A percentile compares a stretch with the other conserved stretches of the same genome.
phyloP scores from a whole-genome alignment of 768 basidiomycete genomes.

The Lactarius quietus region DNA sequence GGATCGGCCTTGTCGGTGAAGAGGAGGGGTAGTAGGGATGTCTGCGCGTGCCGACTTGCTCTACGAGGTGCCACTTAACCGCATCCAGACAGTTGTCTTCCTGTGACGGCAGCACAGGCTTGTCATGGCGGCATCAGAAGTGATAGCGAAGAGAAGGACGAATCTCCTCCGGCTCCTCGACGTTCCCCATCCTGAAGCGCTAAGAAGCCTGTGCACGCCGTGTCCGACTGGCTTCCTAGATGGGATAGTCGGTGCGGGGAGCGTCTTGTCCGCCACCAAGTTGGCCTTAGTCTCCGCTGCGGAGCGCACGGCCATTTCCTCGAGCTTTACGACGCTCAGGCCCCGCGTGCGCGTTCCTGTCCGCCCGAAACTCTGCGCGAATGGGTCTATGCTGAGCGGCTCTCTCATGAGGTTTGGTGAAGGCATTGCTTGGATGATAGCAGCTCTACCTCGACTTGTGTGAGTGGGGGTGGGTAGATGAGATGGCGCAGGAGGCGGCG shows the following conservation, averaged over 20 bases:
- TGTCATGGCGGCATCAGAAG: slow-evolving; percentile 30
- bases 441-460: too few species aligned
- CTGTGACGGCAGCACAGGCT: neutral
- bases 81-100: slow-evolving; percentile 65
- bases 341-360: slow-evolving; percentile 38
- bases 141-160: slow-evolving; percentile 33
- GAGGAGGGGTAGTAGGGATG: too few species aligned
- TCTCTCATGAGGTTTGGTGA: slow-evolving; percentile 38
- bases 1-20: too few species aligned
- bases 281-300: slow-evolving; percentile 24
- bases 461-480: too few species aligned
- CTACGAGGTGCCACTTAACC: slow-evolving; percentile 59
- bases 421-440: too few species aligned
- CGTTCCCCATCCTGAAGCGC: too few species aligned
- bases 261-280: slow-evolving; percentile 48
- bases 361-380: slow-evolving; percentile 6
- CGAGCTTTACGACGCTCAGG: slow-evolving; percentile 63
- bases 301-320: slow-evolving; percentile 67
- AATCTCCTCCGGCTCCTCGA: too few species aligned
- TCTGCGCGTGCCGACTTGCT: too few species aligned
- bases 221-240: slow-evolving; percentile 36
- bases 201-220: slow-evolving; percentile 24
- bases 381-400: too few species aligned
- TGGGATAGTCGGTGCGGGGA: slow-evolving; percentile 57
- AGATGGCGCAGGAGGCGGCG: too few species aligned